Percentiles rank a stretch among this genome's conserved stretches.
phyloP scores from a whole-genome alignment of 148 eudicot species.

The Camellia sinensis region DNA sequence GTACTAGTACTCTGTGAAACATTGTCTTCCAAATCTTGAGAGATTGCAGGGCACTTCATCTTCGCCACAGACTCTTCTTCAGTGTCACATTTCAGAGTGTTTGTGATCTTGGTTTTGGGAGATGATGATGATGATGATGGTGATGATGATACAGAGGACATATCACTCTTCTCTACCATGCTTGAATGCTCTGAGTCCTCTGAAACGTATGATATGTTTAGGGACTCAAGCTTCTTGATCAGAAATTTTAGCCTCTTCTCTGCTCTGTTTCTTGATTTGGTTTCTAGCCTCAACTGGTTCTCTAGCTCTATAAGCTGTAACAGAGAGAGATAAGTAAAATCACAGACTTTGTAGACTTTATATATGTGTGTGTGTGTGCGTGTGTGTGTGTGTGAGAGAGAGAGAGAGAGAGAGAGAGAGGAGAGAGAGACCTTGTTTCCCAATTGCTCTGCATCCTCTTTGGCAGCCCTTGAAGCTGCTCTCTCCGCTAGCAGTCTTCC shows the following conservation, averaged over 20 bases:
- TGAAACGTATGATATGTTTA: conserved; percentile 33
- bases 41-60: background rate
- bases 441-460: conserved; percentile 34
- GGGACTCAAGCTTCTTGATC: conserved; percentile 54
- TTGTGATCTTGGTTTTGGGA: conserved; percentile 13
- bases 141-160: conserved; percentile 46
- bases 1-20: background rate
- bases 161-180: conserved; percentile 32
- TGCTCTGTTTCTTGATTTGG: conserved; percentile 56
- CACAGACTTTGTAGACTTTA: no score
- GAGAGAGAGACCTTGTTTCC: conserved; percentile 37
- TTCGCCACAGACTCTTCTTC: conserved; percentile 18
- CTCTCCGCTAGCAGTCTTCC: conserved; percentile 66
- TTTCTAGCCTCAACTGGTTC: conserved; percentile 45
- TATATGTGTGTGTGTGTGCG: no score
- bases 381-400: no score
- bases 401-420: conserved; percentile 8
- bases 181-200: conserved; percentile 36
- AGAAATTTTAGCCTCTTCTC: conserved; percentile 56
- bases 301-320: conserved; percentile 60
- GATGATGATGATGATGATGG: conserved; percentile 24
- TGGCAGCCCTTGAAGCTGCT: conserved; percentile 55
- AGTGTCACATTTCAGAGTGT: background rate
- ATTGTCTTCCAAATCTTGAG: conserved; percentile 8
- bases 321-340: background rate